Evolutionary conservation across 2,329 filamentous ascomycete species (phyloP), one percentile per base, ranked within the genome.

Genomic region (Myriosclerotinia duriaeana): DNA sequence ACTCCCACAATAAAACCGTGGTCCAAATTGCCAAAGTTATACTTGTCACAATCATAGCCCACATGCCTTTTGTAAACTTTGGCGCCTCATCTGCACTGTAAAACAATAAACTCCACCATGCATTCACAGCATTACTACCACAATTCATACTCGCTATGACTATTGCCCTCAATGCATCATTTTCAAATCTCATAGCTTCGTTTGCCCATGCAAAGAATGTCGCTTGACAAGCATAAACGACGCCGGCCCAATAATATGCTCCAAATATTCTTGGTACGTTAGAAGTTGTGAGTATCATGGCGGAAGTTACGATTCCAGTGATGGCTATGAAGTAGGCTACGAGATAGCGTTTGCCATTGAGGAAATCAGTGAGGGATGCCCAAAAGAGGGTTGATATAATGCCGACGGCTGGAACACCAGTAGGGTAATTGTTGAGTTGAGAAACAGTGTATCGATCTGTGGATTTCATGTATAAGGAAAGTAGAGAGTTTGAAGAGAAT

Each of bases 121-220:
- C 86, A 72, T 91, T 90, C 7, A 91, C 80, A 0, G 86, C 85
- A 72, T 88, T 89, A 72, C 82, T 89, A 1, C 85, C 85, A 71
- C 88, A 78, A 68, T 91, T 91, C 89, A 92, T 92, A 15, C 86
- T 85, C 0, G 88, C 89, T 46, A 92, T 83, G 0, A 91, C 88
- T 1, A 91, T 82, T 2, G 83, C 86, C 5, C 89, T 80, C 55
- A 87, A 82, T 26, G 84, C 83, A 67, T 89, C 85, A 71, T 90
- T 84, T 65, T 84, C 83, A 9, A 86, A 81, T 78, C 89, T 84
- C 2, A 86, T 85, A 3, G 70, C 71, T 72, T 91, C 89, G 71
- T 92, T 91, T 30, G 87, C 89, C 89, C 89, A 91, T 0, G 89
- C 89, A 71, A 92, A 91, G 71, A 91, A 91, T 0, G 86, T 89